Conservation (phyloP, 805 yeast genomes). For the Sugiyamaella boreocaroliniensis region DNA sequence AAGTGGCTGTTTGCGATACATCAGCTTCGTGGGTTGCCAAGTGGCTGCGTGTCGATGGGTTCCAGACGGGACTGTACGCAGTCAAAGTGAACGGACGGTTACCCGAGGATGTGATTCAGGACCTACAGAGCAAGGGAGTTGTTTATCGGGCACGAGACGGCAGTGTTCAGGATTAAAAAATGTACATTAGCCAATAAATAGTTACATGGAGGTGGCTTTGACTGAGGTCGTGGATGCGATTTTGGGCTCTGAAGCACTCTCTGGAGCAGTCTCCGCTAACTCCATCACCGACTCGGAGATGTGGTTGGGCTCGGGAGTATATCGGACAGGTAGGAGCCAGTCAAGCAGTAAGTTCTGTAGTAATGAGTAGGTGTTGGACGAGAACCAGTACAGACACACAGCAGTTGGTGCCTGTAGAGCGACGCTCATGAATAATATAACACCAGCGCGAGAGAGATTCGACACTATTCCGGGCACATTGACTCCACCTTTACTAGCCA, state of each 20-base stretch:
- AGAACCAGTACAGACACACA: constrained; percentile 79
- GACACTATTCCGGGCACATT: constrained; percentile 37
- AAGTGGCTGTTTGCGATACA: constrained; percentile 83
- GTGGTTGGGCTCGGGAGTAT: constrained; percentile 7
- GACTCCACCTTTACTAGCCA: constrained; percentile 27
- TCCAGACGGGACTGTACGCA: constrained; percentile 82
- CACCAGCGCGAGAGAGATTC: constrained; percentile 65
- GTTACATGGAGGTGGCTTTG: background rate
- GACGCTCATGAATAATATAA: constrained; percentile 74
- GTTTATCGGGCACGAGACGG: constrained; percentile 95
- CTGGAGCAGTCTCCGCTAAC: background rate
- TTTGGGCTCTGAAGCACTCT: background rate
- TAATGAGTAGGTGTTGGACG: constrained; percentile 73
- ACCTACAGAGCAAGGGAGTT: constrained; percentile 65
- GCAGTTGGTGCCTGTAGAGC: constrained; percentile 84
- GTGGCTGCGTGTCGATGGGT: constrained; percentile 88
- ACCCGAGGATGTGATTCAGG: constrained; percentile 76
- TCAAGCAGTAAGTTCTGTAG: constrained; percentile 71
- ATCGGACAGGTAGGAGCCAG: constrained; percentile 49
- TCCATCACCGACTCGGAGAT: background rate
- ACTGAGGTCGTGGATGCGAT: background rate
- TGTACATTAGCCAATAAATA: constrained; percentile 1
- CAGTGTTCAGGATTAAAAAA: constrained; percentile 35
- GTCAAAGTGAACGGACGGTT: constrained; percentile 87
- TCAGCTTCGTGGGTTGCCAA: constrained; percentile 85